Conservation (phyloP, 2,329 filamentous ascomycete species). For the Penicillium sp. region DNA sequence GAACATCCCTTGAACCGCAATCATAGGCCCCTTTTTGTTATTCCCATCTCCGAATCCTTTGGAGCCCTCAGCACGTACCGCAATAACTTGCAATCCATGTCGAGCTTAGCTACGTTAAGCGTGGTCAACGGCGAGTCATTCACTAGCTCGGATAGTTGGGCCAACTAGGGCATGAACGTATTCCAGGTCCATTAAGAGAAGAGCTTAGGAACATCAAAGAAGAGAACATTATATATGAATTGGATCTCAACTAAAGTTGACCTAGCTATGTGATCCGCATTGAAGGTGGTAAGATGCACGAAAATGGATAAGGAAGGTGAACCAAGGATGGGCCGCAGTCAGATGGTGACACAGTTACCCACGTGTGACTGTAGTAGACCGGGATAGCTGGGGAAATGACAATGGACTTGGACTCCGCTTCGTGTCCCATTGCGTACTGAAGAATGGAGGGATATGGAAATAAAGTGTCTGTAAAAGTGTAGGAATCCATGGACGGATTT, state of each 20-base stretch:
- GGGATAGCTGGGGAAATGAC: not conserved
- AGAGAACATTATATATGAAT: not conserved
- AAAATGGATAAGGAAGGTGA: slow-evolving; percentile 4
- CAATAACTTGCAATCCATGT: not conserved
- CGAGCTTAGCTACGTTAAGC: too few relatives aligned
- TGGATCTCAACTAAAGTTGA: not conserved
- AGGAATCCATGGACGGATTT: not conserved
- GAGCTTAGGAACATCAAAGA: not conserved
- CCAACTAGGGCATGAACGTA: too few relatives aligned
- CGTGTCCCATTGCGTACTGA: not conserved
- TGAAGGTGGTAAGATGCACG: slow-evolving; percentile 5
- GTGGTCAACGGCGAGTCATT: too few relatives aligned
- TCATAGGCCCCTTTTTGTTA: too few relatives aligned
- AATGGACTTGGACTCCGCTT: not conserved
- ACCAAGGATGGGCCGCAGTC: not conserved
- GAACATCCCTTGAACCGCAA: not conserved
- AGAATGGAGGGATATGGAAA: slow-evolving; percentile 3
- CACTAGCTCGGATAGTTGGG: too few relatives aligned
- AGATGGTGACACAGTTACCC: not conserved
- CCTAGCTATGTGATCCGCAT: not conserved
- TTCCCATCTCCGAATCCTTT: not conserved
- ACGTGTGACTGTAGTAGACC: slow-evolving; percentile 5
- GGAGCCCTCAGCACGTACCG: not conserved
- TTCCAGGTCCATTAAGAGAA: not conserved
- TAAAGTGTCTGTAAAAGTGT: slow-evolving; percentile 19